Base-by-base conservation (phyloP, 208 protist genomes). In the Wallacemonas sp. region DNA sequence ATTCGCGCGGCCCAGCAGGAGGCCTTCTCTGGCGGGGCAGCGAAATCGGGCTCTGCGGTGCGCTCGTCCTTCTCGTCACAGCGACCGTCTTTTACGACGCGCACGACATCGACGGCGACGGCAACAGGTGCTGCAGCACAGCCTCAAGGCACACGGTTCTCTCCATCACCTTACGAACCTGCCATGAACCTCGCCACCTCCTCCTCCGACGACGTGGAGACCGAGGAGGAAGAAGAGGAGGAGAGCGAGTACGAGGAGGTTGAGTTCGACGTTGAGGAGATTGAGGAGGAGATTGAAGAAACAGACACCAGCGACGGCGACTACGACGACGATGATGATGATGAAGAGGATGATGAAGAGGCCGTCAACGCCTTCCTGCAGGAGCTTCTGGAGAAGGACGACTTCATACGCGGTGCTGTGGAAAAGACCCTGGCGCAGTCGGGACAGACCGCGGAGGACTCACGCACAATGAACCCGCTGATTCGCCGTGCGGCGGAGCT, bases 401-500 rank as follows among this genome's bases (percentile, higher is more conserved):
- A 26, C 14, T 46, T 36, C 24, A 36, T 63, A 3, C 34, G 57
- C 1, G 57, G 21, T 4, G 57, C 57, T 3, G 57, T 63, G 38
- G 39, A 48, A 26, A 49, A 46, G 26, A 63, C 57, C 9, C 41
- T 63, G 3, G 34, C 52, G 32, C 52, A 58, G n/a, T 24, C 52
- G 3, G 57, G 41, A 6, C 57, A 49, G 38, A 17, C 38, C 0
- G n/a, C n/a, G 6, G 0, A 44, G 24, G 23, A 48, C 16, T 43
- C 47, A 17, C 46, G 52, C 54, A 61, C 77, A 1, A 71, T 78
- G 43, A 41, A 79, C 47, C 52, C 68, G 33, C 68, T 78, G 33
- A 64, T 78, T 21, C 72, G 72, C 33, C 72, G 68, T 6, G 74
- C 74, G 4, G 64, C 68, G 19, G 33, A 57, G n/a, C 63, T 60